Conservation (phyloP, 2,329 filamentous ascomycete genomes). For the Aureobasidium sp. region DNA sequence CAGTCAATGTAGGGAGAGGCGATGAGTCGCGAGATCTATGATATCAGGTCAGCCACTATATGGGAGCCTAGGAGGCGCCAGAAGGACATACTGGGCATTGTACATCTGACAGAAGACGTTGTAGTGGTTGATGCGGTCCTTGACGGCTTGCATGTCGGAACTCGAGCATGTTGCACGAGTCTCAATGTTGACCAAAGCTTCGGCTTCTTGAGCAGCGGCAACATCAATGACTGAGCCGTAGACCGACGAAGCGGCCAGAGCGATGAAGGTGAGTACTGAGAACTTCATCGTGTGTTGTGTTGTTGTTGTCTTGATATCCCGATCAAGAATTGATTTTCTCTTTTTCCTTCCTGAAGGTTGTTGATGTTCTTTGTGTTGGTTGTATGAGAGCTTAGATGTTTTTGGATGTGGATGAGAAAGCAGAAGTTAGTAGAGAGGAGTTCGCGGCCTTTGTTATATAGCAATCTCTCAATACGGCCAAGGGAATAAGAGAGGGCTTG, state of each 20-base stretch:
- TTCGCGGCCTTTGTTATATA: constrained; percentile 10
- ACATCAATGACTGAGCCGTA: constrained; percentile 1
- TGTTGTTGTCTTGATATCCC: constrained; percentile 5
- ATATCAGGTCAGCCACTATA: neutral
- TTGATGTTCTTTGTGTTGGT: neutral
- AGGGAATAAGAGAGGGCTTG: constrained; percentile 7
- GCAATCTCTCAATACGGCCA: constrained; percentile 2
- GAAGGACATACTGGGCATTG: constrained; percentile 1
- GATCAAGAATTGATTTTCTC: neutral
- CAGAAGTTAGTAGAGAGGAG: neutral
- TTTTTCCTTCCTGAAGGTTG: constrained; percentile 4
- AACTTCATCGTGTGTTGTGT: constrained; percentile 13
- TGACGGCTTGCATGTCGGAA: constrained; percentile 9
- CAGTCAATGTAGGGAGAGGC: constrained; percentile 2
- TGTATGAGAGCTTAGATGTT: neutral
- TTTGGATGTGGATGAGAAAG: constrained; percentile 8
- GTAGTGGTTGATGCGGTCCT: constrained; percentile 13
- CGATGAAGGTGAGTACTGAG: constrained; percentile 7
- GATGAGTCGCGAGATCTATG: neutral
- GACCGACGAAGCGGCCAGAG: constrained; percentile 13
- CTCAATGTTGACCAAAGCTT: neutral
- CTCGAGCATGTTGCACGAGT: constrained; percentile 8
- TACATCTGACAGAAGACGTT: constrained; percentile 13
- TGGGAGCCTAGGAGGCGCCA: no score
- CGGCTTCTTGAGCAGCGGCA: neutral